Evolutionary conservation across 306 rosid genomes (phyloP), one percentile per base, ranked within the genome.

Genomic region (Fragaria vesca): DNA sequence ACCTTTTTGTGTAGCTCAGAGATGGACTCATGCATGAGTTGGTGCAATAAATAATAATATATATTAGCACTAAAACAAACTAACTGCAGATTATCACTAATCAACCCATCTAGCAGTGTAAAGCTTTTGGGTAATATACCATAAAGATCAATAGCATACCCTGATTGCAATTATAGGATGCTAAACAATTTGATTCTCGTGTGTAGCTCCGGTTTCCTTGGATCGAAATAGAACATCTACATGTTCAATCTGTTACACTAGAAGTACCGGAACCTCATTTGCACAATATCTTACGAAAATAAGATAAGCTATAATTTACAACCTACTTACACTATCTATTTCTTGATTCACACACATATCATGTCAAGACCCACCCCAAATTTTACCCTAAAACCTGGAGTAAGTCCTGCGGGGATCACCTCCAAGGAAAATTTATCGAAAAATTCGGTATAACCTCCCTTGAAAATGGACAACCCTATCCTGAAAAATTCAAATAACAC

Each of bases 1-100:
- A 85, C 98, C 96, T 88, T 89, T 82, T 76, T 91, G 86, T 94
- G 97, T 45, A 90, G 94, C 54, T 81, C 90, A 76, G 98, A 86
- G 80, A 91, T 87, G 1, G 97, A 86, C 69, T 90, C 93, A 47
- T 80, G 72, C 88, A 91, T 85, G 40, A 91, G 87, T 81, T 90
- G 91, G 69, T 87, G 90, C 81, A 71, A 12, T 67, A 24, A 43
- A 12, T 68, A n/a, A 66, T 10, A 36, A 40, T 8, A 54, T 3
- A 32, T 32, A 65, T 52, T 17, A 73, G 45, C 1, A 2, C 4
- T n/a, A 28, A 24, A 11, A 4, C 51, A 73, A 57, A 57, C 13
- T 24, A 12, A 8, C 58, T 58, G 34, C 3, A 58, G 16, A 24
- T 5, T 4, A 24, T 57, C 28, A n/a, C 0, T 26, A 26, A 60